Percentiles rank a stretch among this genome's conserved stretches.
phyloP scores from a whole-genome alignment of 2,329 filamentous ascomycete species.

The Aspergillus sp. region DNA sequence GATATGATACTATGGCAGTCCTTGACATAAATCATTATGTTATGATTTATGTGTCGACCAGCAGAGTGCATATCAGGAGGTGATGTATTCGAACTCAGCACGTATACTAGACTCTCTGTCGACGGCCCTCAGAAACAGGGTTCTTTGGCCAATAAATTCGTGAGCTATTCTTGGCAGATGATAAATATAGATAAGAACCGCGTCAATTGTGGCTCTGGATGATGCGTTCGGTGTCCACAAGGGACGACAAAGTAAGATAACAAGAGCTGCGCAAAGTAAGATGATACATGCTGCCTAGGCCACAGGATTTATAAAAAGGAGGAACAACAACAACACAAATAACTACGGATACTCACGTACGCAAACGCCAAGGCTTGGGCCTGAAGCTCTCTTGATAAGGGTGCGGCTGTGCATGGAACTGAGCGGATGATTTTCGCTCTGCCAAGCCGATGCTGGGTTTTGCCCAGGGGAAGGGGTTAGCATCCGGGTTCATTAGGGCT shows the following conservation, averaged over 20 bases:
- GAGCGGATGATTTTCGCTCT: neutral
- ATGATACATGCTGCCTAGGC: neutral
- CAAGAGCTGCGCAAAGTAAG: neutral
- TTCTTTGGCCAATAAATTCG: neutral
- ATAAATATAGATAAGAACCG: slow-evolving; percentile 5
- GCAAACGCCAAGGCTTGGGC: slow-evolving; percentile 2
- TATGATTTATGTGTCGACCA: neutral
- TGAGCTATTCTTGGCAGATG: slow-evolving; percentile 4
- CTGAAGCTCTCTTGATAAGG: neutral
- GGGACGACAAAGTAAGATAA: neutral
- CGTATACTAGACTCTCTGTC: neutral
- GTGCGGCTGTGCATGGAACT: neutral
- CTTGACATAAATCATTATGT: too few relatives aligned
- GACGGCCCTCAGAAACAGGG: neutral
- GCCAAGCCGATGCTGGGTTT: neutral
- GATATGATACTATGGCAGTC: neutral
- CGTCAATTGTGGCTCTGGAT: neutral
- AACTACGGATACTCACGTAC: neutral
- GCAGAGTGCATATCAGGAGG: neutral
- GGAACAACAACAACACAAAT: neutral
- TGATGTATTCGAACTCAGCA: neutral
- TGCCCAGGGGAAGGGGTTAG: neutral
- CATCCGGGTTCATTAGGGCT: neutral
- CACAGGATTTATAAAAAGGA: neutral
- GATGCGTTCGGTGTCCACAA: neutral